Percentiles rank a stretch among this genome's conserved stretches.
Evolutionary conservation across 163 green algal genomes (phyloP).

Genomic region (Volvox carteri): DNA sequence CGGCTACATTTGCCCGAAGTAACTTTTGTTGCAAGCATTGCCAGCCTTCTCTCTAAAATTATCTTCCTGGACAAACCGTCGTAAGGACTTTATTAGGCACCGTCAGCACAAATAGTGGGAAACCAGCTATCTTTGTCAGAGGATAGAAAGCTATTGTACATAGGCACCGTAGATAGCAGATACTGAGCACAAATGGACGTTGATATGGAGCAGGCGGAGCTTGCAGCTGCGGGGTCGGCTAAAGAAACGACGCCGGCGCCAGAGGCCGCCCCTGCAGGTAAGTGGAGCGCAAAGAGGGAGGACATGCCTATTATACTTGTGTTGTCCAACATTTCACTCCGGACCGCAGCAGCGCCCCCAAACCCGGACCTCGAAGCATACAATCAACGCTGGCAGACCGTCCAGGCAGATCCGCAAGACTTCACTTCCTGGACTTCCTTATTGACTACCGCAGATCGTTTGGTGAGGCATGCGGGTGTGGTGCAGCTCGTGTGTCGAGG

Average conservation of each 20-base stretch:
- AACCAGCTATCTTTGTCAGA: no score
- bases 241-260: constrained; percentile 24
- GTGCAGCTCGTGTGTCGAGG: not conserved
- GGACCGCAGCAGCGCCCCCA: constrained; percentile 17
- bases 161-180: not conserved
- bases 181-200: constrained; percentile 6
- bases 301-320: not conserved
- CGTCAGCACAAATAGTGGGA: no score
- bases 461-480: constrained; percentile 60
- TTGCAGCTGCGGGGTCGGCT: not conserved
- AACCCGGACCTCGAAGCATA: constrained; percentile 70
- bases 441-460: constrained; percentile 67
- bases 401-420: constrained; percentile 67
- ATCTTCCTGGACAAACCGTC: no score
- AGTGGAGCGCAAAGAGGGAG: not conserved
- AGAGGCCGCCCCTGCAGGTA: constrained; percentile 19
- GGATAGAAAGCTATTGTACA: not conserved
- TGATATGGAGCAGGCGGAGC: constrained; percentile 37
- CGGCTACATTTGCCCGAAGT: no score
- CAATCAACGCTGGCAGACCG: constrained; percentile 64
- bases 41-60: no score
- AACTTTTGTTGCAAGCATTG: no score
- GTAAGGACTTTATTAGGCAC: no score
- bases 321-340: not conserved
- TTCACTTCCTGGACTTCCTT: constrained; percentile 75